Evolutionary conservation across 1,284 basidiomycete genomes (phyloP).

Genomic region (Apiotrichum gamsii): DNA sequence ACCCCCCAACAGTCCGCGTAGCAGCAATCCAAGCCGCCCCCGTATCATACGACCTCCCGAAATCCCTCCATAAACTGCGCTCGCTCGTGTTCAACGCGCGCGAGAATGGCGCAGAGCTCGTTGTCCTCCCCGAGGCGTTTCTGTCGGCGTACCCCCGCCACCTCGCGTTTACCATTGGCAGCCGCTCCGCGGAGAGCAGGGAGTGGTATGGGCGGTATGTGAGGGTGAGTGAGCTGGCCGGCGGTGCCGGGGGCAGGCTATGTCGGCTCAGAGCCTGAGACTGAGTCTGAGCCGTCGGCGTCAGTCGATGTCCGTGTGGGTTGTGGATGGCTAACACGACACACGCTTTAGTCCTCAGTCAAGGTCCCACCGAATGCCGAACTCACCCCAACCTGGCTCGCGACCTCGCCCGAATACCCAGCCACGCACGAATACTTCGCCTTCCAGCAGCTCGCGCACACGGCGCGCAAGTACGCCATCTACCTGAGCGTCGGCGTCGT

Average conservation of each 20-base stretch:
- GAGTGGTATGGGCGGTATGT: slow-evolving; percentile 49
- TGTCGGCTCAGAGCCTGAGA: no score
- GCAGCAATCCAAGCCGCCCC: slow-evolving; percentile 30
- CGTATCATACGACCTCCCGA: slow-evolving; percentile 53
- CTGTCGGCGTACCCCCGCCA: slow-evolving; percentile 43
- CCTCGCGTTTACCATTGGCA: slow-evolving; percentile 29
- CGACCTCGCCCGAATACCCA: slow-evolving; percentile 1
- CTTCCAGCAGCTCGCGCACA: slow-evolving; percentile 19
- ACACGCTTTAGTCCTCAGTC: slow-evolving; percentile 15
- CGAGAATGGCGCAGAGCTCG: slow-evolving; percentile 55
- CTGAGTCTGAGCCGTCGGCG: neutral
- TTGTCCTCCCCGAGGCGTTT: slow-evolving; percentile 68
- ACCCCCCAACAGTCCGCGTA: slow-evolving; percentile 14
- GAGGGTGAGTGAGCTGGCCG: slow-evolving; percentile 17
- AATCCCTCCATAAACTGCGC: slow-evolving; percentile 58
- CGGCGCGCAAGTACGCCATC: slow-evolving; percentile 42
- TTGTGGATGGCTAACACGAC: neutral
- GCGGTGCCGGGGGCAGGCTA: no score
- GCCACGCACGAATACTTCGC: slow-evolving; percentile 17
- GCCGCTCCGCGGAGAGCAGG: slow-evolving; percentile 25
- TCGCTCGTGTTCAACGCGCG: slow-evolving; percentile 53
- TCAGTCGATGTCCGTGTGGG: neutral
- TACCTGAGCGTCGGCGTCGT: slow-evolving; percentile 62
- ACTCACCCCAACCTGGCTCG: slow-evolving; percentile 18
- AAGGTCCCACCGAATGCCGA: slow-evolving; percentile 20